Base-by-base conservation (phyloP, 2,329 filamentous ascomycete genomes). In the Fusarium continuum region DNA sequence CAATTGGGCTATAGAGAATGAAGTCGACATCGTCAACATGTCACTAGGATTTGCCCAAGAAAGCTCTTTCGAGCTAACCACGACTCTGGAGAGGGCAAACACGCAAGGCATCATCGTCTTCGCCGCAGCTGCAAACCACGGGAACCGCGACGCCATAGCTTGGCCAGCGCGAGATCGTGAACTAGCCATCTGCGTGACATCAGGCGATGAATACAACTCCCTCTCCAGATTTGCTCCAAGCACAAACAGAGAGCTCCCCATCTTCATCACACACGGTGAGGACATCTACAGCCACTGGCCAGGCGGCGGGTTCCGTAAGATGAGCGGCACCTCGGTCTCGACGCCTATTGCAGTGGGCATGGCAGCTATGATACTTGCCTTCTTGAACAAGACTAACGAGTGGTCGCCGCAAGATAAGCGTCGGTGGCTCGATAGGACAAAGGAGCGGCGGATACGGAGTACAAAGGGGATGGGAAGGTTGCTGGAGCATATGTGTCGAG, bases 281-380 rank as follows among this genome's bases (percentile, higher is more conserved):
- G 26, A 61, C 10, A 50, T 61, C 31, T 48, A 10, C 2, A 63
- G 50, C 14, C 59, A 62, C 29, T 62, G 59, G 59, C 45, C 49
- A 6, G 59, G 55, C 3, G 55, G 55, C 4, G 55, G 46, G 3
- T 60, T 47, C 23, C 55, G 59, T 16, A 45, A 29, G 11, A 61
- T 60, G 59, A 61, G 35, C 22, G 59, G 49, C 13, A 60, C 55
- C 11, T 60, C 55, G 7, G 41, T 63, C 11, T 55, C 55, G 6
- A 63, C 59, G 14, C 55, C 55, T 9, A 56, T 61, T 8, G 56
- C 60, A 14, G 60, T 56, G 2, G 46, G 55, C 16, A 63, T 61
- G 56, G 43, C 51, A 5, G 60, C 56, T 17, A 63, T 63, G 31
- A 56, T 63, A 16, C 46, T 62, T 6, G 55, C 60, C 14, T 63